These are phyloP conservation scores for Flaveria floridana DNA, from an alignment of 140 eudicot genomes.

Conservation along the genomic window DNA sequence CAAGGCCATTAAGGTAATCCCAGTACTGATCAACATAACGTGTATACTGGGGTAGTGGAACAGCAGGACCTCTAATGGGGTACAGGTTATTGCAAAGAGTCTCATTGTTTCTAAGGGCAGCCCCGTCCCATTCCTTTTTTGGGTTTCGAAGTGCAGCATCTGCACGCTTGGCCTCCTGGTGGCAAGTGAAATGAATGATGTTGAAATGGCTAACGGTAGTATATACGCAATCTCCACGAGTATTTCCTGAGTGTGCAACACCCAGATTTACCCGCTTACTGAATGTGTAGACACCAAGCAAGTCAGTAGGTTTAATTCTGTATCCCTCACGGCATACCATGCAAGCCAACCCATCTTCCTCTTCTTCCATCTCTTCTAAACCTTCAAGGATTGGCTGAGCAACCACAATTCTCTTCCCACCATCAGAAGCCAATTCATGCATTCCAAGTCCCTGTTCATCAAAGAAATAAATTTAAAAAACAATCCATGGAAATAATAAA, in stretches of 20 bases:
- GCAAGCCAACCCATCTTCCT: constrained; percentile 97
- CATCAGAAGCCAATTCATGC: constrained; percentile 82
- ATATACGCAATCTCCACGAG: constrained; percentile 95
- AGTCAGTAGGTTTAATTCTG: constrained; percentile 71
- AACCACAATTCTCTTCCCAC: constrained; percentile 88
- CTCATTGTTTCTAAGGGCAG: constrained; percentile 90
- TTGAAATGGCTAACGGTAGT: constrained; percentile 98
- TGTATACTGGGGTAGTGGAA: constrained; percentile 70
- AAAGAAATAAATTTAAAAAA: constrained; percentile 11
- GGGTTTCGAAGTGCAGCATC: constrained; percentile 89
- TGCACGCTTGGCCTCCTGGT: constrained; percentile 98
- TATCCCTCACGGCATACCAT: constrained; percentile 99
- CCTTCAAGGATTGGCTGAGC: constrained; percentile 89
- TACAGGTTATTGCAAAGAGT: constrained; percentile 89
- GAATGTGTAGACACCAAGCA: constrained; percentile 88
- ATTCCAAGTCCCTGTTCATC: constrained; percentile 71
- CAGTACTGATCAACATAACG: constrained; percentile 93
- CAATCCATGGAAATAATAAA: not conserved
- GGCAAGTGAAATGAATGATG: constrained; percentile 95
- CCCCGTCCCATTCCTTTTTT: constrained; percentile 99
- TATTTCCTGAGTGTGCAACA: constrained; percentile 74
- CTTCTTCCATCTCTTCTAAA: constrained; percentile 95
- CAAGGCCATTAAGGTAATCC: constrained; percentile 94
- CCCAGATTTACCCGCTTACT: constrained; percentile 97
- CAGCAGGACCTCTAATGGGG: constrained; percentile 88